Conservation (phyloP, 2,329 filamentous ascomycete species). For the Ophiostoma perfectum region DNA sequence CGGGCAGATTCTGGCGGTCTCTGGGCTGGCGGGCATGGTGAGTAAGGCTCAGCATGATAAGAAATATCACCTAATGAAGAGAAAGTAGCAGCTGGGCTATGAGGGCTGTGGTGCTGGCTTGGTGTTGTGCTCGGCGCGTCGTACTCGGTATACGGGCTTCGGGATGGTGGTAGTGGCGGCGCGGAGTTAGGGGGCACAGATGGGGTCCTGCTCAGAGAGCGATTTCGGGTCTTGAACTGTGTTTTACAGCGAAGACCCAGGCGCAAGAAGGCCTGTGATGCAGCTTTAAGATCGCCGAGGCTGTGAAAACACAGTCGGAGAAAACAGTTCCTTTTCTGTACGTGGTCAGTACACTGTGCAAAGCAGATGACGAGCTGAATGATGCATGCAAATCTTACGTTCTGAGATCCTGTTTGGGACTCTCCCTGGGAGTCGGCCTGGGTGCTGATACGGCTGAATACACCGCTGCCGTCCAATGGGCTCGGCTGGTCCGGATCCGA, state of each 20-base stretch:
- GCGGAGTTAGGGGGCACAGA: neutral
- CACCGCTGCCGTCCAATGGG: too few species aligned
- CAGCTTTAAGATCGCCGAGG: constrained; percentile 25
- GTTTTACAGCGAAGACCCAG: constrained; percentile 25
- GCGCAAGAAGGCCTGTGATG: constrained; percentile 23
- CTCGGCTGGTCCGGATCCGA: constrained; percentile 5
- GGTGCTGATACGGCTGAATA: neutral
- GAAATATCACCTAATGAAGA: neutral
- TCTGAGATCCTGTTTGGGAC: constrained; percentile 17
- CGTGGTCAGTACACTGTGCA: neutral
- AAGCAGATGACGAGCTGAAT: neutral
- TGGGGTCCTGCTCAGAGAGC: constrained; percentile 9
- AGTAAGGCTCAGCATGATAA: neutral
- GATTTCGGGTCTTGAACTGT: constrained; percentile 17
- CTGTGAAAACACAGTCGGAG: constrained; percentile 27
- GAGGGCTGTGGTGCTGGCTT: neutral
- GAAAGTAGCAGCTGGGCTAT: too few species aligned
- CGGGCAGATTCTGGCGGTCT: neutral
- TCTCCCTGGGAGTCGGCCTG: neutral
- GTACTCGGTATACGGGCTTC: neutral
- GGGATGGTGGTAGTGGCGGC: neutral
- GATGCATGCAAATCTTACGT: neutral
- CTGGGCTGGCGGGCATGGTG: neutral
- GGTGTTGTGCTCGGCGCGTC: neutral
- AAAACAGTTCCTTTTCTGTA: constrained; percentile 19